These are phyloP conservation scores for Clavaria fumosa DNA, from an alignment of 768 basidiomycete species.

Conservation along the genomic window DNA sequence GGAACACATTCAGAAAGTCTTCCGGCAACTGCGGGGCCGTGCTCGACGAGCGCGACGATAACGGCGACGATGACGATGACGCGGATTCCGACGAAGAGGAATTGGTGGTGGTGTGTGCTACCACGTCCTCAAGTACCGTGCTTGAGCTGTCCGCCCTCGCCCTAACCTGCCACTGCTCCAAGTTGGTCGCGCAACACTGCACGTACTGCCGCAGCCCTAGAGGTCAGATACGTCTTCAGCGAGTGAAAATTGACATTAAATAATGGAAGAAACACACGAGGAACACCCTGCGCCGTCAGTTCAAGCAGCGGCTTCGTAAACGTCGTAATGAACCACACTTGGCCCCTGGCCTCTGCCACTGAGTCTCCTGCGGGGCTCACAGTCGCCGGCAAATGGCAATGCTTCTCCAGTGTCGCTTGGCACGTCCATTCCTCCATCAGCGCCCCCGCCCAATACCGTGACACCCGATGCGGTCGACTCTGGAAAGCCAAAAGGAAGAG, in stretches of 20 bases:
- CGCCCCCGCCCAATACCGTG: slow-evolving; percentile 84
- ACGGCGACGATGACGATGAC: no score
- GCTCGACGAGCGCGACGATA: no score
- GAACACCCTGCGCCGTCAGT: slow-evolving; percentile 53
- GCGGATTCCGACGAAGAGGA: no score
- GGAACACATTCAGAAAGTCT: slow-evolving; percentile 23
- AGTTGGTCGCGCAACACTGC: slow-evolving; percentile 33
- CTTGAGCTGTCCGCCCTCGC: background rate
- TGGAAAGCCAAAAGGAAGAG: slow-evolving; percentile 17
- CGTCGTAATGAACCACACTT: slow-evolving; percentile 75
- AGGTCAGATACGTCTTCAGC: background rate
- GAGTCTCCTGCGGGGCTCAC: slow-evolving; percentile 28
- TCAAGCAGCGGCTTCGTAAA: slow-evolving; percentile 80
- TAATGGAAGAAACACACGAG: slow-evolving; percentile 32
- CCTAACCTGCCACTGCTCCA: background rate
- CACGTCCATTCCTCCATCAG: slow-evolving; percentile 82
- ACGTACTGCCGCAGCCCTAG: slow-evolving; percentile 57
- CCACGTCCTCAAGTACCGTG: slow-evolving; percentile 13
- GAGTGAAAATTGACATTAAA: background rate
- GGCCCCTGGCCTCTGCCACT: slow-evolving; percentile 57
- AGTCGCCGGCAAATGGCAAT: slow-evolving; percentile 57
- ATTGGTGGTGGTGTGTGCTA: slow-evolving; percentile 26
- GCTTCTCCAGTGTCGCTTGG: slow-evolving; percentile 76
- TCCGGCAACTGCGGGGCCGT: slow-evolving; percentile 40
- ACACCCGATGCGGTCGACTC: slow-evolving; percentile 87